Conservation (phyloP, 2,329 filamentous ascomycete genomes). For the Exophiala dermatitidis region DNA sequence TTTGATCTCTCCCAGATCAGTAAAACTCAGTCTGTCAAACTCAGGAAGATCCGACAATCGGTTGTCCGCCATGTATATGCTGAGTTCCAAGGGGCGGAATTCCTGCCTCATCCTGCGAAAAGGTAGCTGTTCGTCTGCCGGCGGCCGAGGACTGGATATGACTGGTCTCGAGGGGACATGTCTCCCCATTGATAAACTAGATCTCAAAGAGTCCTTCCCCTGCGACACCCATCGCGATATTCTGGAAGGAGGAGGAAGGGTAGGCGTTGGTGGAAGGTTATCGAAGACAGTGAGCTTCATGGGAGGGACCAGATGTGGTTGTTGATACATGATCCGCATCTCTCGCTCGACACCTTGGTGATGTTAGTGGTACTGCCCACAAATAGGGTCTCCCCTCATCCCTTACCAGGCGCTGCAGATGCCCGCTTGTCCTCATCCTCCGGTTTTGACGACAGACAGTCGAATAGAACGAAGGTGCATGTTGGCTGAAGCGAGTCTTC, state of each 20-base stretch:
- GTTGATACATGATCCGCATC: constrained; percentile 39
- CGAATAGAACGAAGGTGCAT: constrained; percentile 16
- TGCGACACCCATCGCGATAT: constrained; percentile 34
- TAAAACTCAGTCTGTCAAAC: constrained; percentile 37
- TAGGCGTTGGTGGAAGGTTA: constrained; percentile 33
- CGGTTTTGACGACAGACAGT: constrained; percentile 12
- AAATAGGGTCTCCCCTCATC: not conserved
- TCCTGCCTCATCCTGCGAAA: constrained; percentile 19
- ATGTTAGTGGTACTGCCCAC: constrained; percentile 10
- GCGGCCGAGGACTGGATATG: constrained; percentile 36
- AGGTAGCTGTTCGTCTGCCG: constrained; percentile 14
- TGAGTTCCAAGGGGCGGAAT: constrained; percentile 42
- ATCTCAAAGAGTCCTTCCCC: constrained; percentile 36
- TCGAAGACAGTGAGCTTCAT: constrained; percentile 41
- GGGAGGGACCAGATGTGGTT: constrained; percentile 42
- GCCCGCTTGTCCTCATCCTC: not conserved
- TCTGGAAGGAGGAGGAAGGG: constrained; percentile 31
- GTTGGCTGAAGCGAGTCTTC: constrained; percentile 19
- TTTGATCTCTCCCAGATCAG: constrained; percentile 28
- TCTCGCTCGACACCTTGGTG: constrained; percentile 35
- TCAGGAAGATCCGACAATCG: constrained; percentile 40
- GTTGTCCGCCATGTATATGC: constrained; percentile 40
- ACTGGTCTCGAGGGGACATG: constrained; percentile 31
- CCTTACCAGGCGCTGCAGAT: not conserved
- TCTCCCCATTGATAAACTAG: constrained; percentile 36